Percentiles rank a stretch among this genome's conserved stretches.
phyloP scores from a whole-genome alignment of 1,284 basidiomycete species.

The Marasmius fiardii region DNA sequence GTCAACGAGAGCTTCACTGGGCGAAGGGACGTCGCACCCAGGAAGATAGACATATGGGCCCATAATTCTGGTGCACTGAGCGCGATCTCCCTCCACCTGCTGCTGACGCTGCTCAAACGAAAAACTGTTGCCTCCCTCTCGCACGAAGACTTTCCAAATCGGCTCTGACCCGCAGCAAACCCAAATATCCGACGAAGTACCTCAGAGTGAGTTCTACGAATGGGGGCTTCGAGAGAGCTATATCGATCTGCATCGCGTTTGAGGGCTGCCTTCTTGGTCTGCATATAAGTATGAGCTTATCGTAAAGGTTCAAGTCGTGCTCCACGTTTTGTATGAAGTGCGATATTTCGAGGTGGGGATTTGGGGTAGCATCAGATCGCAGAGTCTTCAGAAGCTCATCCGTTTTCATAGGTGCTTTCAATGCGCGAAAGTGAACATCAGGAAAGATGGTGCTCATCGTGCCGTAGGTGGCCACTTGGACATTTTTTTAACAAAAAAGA shows the following conservation, averaged over 20 bases:
- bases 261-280: background rate
- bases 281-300: too few species aligned
- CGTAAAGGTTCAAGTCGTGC: background rate
- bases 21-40: background rate
- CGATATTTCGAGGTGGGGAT: background rate
- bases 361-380: background rate
- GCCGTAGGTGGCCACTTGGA: too few species aligned
- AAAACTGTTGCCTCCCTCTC: background rate
- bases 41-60: background rate
- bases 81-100: background rate
- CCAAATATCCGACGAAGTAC: background rate
- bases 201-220: background rate
- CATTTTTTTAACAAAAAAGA: too few species aligned
- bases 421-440: too few species aligned
- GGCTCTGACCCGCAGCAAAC: background rate
- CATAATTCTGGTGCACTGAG: background rate
- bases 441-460: too few species aligned
- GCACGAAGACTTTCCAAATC: background rate
- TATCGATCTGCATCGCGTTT: background rate
- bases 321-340: background rate
- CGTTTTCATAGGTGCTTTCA: too few species aligned
- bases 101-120: background rate
- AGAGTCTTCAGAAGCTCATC: background rate
- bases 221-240: background rate
- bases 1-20: background rate